Base-by-base conservation (phyloP, 768 basidiomycete genomes). In the Porpolomopsis calyptriformis region DNA sequence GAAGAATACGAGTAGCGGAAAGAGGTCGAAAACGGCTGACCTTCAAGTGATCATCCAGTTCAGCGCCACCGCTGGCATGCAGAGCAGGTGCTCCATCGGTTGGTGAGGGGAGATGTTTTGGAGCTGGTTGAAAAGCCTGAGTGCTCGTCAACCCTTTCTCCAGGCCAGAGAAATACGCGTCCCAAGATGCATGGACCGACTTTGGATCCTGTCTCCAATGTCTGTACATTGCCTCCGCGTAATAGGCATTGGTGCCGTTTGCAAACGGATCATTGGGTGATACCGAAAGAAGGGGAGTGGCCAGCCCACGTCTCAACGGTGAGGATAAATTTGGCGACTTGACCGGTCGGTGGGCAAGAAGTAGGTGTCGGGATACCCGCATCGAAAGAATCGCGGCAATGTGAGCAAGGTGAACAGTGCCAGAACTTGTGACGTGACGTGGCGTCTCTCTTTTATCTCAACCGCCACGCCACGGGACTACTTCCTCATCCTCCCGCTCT, bases 201-300 rank as follows among this genome's bases (percentile, higher is more conserved):
- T 78, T 75, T 35, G 91, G 88, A 64, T 99, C 90, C 67, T 87
- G 75, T 63, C 75, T 77, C 89, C 88, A 91, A 55, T 83, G 79
- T 53, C 80, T 77, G 67, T 94, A 97, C 94, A 97, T 97, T 65
- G 94, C 90, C 56, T 88, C 93, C 16, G 85, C 85, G 60, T 98
- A 98, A 70, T 94, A 92, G 19, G 90, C 73, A 65, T 96, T 97
- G 34, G 85, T 92, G 34, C 91, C 92, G 48, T 89, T 94, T 10
- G 92, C 93, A 62, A 97, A 96, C 6, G 74, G 72, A 61, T 90
- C 87, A 54, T 87, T 86, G 18, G 83, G 67, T 1, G 85, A 87
- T 2, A 85, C 85, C 19, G 76, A 61, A 20, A 55, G 49, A 0
- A 66, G 60, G 16, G 73, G 63, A 26, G 69, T 77, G 20, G 80